A percentile compares a stretch with the other conserved stretches of the same genome.
These are phyloP conservation scores for Arabidopsis arenosa DNA, from an alignment of 345 rosid species.

Conservation along the genomic window DNA sequence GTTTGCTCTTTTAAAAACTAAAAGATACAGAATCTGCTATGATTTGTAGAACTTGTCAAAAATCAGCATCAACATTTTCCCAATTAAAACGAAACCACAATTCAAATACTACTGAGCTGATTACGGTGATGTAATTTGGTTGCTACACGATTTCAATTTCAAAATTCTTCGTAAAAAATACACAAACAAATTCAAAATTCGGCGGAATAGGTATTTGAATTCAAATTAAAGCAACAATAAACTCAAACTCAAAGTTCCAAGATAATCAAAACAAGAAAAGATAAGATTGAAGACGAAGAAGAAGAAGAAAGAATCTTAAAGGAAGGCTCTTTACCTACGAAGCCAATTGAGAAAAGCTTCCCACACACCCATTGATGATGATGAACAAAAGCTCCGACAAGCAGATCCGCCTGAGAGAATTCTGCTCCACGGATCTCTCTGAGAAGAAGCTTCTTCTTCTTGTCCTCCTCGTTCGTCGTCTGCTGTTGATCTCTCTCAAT, in stretches of 20 bases:
- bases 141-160: not conserved
- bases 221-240: no score
- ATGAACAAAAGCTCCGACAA: conserved; percentile 1
- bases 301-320: conserved; percentile 5
- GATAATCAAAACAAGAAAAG: not conserved
- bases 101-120: not conserved
- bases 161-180: not conserved
- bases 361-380: conserved; percentile 60
- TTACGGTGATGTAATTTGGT: not conserved
- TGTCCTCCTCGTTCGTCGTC: conserved; percentile 7
- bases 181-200: not conserved
- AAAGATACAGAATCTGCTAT: not conserved
- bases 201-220: not conserved
- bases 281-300: not conserved
- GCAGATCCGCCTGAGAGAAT: conserved; percentile 25
- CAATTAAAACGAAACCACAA: not conserved
- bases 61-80: no score
- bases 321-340: conserved; percentile 55
- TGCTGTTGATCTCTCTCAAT: conserved; percentile 25
- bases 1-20: not conserved
- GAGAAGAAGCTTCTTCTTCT: conserved; percentile 26
- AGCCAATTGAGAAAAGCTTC: conserved; percentile 83
- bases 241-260: not conserved
- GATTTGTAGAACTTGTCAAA: not conserved
- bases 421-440: conserved; percentile 23